phyloP scores from a whole-genome alignment of 495 filamentous ascomycete species.

The Massariosphaeria phaeospora region DNA sequence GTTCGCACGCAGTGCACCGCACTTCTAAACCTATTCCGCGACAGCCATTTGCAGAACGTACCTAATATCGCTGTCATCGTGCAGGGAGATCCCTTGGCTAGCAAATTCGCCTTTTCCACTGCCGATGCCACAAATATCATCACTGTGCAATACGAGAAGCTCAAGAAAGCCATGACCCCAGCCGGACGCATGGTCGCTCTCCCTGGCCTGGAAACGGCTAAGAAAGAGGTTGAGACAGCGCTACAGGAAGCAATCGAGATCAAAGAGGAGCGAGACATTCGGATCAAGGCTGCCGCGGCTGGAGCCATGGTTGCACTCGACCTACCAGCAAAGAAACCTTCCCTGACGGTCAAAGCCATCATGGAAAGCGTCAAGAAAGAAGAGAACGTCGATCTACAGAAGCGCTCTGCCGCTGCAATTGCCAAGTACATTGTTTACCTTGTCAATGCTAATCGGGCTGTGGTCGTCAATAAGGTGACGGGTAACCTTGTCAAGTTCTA shows the following conservation, averaged over 20 bases:
- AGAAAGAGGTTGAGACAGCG: conserved; percentile 58
- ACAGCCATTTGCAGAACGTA: conserved; percentile 70
- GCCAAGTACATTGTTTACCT: conserved; percentile 81
- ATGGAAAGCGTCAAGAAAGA: conserved; percentile 98
- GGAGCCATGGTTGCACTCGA: conserved; percentile 82
- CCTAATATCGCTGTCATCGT: conserved; percentile 81
- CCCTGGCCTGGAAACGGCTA: conserved; percentile 69
- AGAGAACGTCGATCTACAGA: conserved; percentile 85
- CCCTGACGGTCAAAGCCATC: conserved; percentile 82
- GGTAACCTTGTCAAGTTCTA: conserved; percentile 93
- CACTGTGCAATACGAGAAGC: conserved; percentile 71
- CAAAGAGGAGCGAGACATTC: conserved; percentile 78
- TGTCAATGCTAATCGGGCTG: conserved; percentile 65
- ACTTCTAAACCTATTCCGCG: conserved; percentile 83
- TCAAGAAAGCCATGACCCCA: conserved; percentile 78
- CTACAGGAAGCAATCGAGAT: conserved; percentile 72
- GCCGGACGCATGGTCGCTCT: conserved; percentile 75
- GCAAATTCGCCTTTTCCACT: conserved; percentile 85
- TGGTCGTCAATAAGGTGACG: conserved; percentile 87
- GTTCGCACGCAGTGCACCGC: conserved; percentile 86
- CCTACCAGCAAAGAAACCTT: conserved; percentile 84
- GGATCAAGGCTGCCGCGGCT: conserved; percentile 80
- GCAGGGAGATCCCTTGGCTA: conserved; percentile 85
- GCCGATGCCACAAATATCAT: conserved; percentile 80
- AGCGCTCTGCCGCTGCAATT: conserved; percentile 77